Evolutionary conservation across 139 green algal genomes (phyloP).

Genomic region (Coelastrella sp.): DNA sequence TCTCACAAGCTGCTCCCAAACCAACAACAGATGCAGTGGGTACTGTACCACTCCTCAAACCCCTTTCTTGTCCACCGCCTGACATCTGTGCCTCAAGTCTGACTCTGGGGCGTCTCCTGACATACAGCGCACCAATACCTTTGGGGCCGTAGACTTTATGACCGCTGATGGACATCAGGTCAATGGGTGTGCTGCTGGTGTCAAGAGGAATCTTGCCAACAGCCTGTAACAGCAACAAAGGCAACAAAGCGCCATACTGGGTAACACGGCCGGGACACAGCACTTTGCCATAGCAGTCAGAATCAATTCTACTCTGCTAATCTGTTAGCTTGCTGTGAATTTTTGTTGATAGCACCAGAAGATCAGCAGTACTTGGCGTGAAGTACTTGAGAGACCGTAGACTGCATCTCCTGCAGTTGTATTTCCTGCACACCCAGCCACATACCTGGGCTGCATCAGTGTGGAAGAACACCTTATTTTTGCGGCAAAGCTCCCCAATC

Average conservation of each 20-base stretch:
- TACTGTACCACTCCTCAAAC: slow-evolving; percentile 88
- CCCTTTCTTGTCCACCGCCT: slow-evolving; percentile 96
- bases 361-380: no score
- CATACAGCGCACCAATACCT: slow-evolving; percentile 96
- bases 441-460: slow-evolving; percentile 88
- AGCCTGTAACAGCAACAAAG: slow-evolving; percentile 66
- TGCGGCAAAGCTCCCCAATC: slow-evolving; percentile 90
- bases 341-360: no score
- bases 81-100: slow-evolving; percentile 95
- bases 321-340: no score
- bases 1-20: slow-evolving; percentile 87
- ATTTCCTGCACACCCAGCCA: no score
- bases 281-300: no score
- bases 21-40: slow-evolving; percentile 92
- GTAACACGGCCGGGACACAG: no score
- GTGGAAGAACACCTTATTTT: slow-evolving; percentile 92
- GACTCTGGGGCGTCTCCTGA: slow-evolving; percentile 92
- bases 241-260: no score
- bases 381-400: no score
- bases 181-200: slow-evolving; percentile 89
- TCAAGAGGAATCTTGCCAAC: slow-evolving; percentile 96
- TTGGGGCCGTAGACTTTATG: slow-evolving; percentile 99
- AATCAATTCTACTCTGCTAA: no score
- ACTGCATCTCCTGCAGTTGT: no score
- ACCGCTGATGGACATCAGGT: slow-evolving; percentile 90